Base-by-base conservation (phyloP, 2,329 filamentous ascomycete genomes). In the Fusarium coicis region DNA sequence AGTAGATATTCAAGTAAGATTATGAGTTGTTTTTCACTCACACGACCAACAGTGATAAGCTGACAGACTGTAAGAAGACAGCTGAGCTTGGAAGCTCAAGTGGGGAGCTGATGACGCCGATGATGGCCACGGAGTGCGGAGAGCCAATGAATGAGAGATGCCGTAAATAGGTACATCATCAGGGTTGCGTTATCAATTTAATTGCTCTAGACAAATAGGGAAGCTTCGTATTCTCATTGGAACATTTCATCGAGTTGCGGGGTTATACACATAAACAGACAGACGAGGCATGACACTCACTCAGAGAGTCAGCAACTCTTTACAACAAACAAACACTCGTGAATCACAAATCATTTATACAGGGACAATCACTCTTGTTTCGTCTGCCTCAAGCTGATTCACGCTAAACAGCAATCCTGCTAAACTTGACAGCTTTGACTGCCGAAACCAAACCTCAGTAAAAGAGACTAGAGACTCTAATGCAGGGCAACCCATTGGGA, bases 51-150 rank as follows among this genome's bases (percentile, higher is more conserved):
- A 36, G 46, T 74, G 68, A 70, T 42, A 66, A 73, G 72, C 69
- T 73, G 65, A 75, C 68, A 47, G 32, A 26, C 64, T 59, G 60
- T 62, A 55, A 68, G 46, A 59, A 57, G 55, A 19, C 55, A 57
- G 46, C 46, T 53, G 61, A 72, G 58, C 57, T 70, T 66, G 54
- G 62, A 74, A 74, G 49, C 49, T 63, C 56, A 55, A 46, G 62
- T 65, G 63, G 58, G 63, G 67, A 74, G 69, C 56, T 62, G 71
- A 63, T 53, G 56, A 70, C 62, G 66, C 55, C 46, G 66, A 65
- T 65, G 62, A 65, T 63, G 56, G 26, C 43, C 44, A 43, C 36
- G 53, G 50, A 68, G 50, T 62, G 37, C 46, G 58, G 66, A 69
- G 58, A 69, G 52, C 66, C 66, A 70, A 70, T 66, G 57, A 70